Base-by-base conservation (phyloP, 371 early-diverging fungal genomes). In the Apophysomyces elegans region DNA sequence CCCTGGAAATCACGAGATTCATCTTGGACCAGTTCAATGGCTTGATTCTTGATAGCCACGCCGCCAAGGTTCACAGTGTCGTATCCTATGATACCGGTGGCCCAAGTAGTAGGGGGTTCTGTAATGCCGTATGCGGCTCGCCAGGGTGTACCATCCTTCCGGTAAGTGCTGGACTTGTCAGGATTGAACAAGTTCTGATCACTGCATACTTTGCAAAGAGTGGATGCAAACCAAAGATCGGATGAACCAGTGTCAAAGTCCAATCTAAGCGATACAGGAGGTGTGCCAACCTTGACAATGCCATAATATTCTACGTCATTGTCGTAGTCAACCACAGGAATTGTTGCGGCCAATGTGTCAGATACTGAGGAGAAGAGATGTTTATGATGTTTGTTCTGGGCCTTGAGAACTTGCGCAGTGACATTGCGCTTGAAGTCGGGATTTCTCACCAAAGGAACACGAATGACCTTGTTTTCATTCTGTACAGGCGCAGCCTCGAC, bases 231-330 rank as follows among this genome's bases (percentile, higher is more conserved):
- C 91, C 91, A 91, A 58, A 89, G 68, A 59, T 90, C 83, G 47
- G 86, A 77, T 4, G 91, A 91, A 0, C 91, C 90, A 6, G 92
- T 92, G 66, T 92, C 92, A 64, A 92, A 88, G 39, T 90, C 77
- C 12, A 93, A 79, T 63, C 81, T 78, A 71, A 91, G 76, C 14
- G 38, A 66, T 66, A 90, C 86, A 2, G 82, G 74, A 8, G 92
- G 92, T 16, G 90, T 87, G 12, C 92, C 92, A 14, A 92, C 65
- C 7, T 70, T 39, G 44, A 89, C 71, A 8, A 56, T 67, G 57
- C 87, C 89, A 56, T 84, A 86, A 74, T 89, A 89, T 70, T 84
- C 66, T 18, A 63, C 36, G 62, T 75, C 75, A 16, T 35, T 64
- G 4, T 37, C 62, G 50, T 71, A 60, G 41, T 75, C 69, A 41